A percentile compares a stretch with the other conserved stretches of the same genome.
Conservation (phyloP, 2,329 filamentous ascomycete species). For the Dryadomyces quercivorus region DNA sequence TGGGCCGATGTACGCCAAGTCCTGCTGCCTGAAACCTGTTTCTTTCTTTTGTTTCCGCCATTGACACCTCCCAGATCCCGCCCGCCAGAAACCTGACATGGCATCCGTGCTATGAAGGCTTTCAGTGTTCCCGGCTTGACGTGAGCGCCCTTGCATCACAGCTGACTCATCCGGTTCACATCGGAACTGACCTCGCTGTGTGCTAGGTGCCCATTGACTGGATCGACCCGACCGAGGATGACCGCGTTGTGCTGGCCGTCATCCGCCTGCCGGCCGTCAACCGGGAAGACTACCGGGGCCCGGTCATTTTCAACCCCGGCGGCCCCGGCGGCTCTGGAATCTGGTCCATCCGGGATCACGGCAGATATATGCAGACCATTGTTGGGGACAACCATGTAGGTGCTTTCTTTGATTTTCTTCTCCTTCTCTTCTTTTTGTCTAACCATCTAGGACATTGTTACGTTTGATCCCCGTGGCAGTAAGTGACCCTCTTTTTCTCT, state of each 20-base stretch:
- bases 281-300: slow-evolving; percentile 17
- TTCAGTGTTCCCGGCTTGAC: slow-evolving; percentile 25
- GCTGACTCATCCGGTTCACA: neutral
- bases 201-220: slow-evolving; percentile 26
- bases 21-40: neutral
- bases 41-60: neutral
- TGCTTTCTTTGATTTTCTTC: slow-evolving; percentile 1
- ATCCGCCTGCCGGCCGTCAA: slow-evolving; percentile 23
- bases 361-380: slow-evolving; percentile 26
- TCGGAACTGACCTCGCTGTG: neutral
- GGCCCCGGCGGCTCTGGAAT: slow-evolving; percentile 37
- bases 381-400: slow-evolving; percentile 33
- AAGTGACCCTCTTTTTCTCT: slow-evolving; percentile 5
- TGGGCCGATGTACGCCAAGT: neutral
- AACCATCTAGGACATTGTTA: slow-evolving; percentile 30
- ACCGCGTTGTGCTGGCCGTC: slow-evolving; percentile 23
- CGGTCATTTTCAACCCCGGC: slow-evolving; percentile 28
- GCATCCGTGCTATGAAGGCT: slow-evolving; percentile 21
- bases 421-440: neutral
- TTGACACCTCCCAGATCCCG: slow-evolving; percentile 12
- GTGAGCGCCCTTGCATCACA: slow-evolving; percentile 1
- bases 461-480: slow-evolving; percentile 38
- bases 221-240: slow-evolving; percentile 21
- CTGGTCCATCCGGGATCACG: slow-evolving; percentile 22
- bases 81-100: slow-evolving; percentile 21